Percentiles rank a stretch among this genome's conserved stretches.
phyloP scores from a whole-genome alignment of 208 protist genomes.

The Leishmania major region DNA sequence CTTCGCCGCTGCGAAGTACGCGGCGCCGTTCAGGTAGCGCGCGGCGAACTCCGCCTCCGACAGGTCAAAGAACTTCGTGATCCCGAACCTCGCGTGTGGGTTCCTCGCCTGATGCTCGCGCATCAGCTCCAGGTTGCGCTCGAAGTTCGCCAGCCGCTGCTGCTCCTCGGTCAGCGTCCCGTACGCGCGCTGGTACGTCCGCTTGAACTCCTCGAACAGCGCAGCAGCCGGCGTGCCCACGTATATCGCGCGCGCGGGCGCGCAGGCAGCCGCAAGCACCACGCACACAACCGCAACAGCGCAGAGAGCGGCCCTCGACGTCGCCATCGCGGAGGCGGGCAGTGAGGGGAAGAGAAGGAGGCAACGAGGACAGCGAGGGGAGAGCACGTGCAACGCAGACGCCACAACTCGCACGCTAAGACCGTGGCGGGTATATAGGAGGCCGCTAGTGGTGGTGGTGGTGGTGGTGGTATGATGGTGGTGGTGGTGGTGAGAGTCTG shows the following conservation, averaged over 20 bases:
- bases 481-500: not conserved
- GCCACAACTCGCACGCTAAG: not conserved
- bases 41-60: constrained; percentile 52
- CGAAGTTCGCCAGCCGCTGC: constrained; percentile 40
- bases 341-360: not conserved
- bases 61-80: constrained; percentile 69
- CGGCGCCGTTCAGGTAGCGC: constrained; percentile 43
- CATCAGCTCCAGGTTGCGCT: constrained; percentile 43
- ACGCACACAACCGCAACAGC: constrained; percentile 28
- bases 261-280: constrained; percentile 19
- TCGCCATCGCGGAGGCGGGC: constrained; percentile 16
- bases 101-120: constrained; percentile 39
- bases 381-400: not conserved
- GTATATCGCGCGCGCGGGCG: constrained; percentile 21
- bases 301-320: constrained; percentile 11
- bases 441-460: not conserved
- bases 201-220: constrained; percentile 53
- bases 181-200: constrained; percentile 40
- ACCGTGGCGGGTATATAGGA: not conserved
- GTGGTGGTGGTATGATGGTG: no score
- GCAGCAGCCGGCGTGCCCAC: constrained; percentile 12
- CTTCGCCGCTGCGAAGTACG: constrained; percentile 34
- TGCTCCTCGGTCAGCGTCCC: constrained; percentile 38
- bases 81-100: constrained; percentile 57
- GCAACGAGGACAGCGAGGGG: not conserved